Base-by-base conservation (phyloP, 2,329 filamentous ascomycete species). In the Monosporascus sp. region DNA sequence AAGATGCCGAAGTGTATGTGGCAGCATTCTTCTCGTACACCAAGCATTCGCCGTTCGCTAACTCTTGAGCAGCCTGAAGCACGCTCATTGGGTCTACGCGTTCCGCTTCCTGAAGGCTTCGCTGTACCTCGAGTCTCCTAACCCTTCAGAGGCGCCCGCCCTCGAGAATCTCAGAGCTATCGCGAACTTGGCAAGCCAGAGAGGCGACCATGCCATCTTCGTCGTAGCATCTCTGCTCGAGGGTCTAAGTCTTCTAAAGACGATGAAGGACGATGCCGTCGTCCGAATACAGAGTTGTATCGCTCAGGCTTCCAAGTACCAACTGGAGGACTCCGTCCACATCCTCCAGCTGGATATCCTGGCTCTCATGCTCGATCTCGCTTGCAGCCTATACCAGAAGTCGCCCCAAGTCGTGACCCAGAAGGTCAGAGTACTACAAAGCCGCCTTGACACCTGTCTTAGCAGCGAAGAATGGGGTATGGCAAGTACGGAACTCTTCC, bases 61-160 rank as follows among this genome's bases (percentile, higher is more conserved):
- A 69, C 54, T 24, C 1, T 9, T 18, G 9, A 15, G 17, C 55
- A 82, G 76, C 37, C 51, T 83, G 62, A 83, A 85, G 64, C 85
- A 88, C 60, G 74, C 79, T 8, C 80, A 84, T 49, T 93, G 89
- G 89, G 78, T 86, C 17, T 93, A 92, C 65, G 86, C 86, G 0
- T 88, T 92, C 62, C 83, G 88, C 7, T 83, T 93, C 46, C 71
- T 92, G 15, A 88, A 89, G 59, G 82, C 86, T 0, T 83, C 86
- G 0, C 79, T 91, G 46, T 82, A 87, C 54, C 72, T 90, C 49
- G 80, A 88, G 60, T 76, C 78, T 47, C 76, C 79, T 5, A 81
- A 74, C 44, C 76, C 79, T 9, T 77, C 81, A 14, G 89, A 92
- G 54, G 75, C 77, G 1, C 76, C 82, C 48, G 78, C 85, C 0